Percentiles rank a stretch among this genome's conserved stretches.
phyloP scores from a whole-genome alignment of 768 basidiomycete species.

The Pisolithus orientalis region DNA sequence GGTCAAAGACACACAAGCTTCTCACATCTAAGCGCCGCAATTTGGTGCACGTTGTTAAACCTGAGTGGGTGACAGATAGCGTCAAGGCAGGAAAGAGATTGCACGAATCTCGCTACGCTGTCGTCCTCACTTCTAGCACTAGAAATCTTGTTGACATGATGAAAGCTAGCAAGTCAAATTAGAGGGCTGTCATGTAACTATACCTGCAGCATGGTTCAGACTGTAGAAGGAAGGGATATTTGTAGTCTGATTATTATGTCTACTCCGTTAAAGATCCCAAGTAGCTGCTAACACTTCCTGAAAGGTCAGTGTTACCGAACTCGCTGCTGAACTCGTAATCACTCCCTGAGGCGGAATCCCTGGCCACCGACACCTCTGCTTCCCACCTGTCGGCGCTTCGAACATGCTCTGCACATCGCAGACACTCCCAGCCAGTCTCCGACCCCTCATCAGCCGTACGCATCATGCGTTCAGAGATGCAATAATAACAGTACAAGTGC shows the following conservation, averaged over 20 bases:
- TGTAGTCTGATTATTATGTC: neutral
- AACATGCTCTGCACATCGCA: slow-evolving; percentile 69
- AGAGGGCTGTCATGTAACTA: neutral
- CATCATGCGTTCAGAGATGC: slow-evolving; percentile 79
- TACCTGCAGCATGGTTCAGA: slow-evolving; percentile 3
- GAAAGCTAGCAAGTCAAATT: slow-evolving; percentile 14
- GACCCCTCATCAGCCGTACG: slow-evolving; percentile 58
- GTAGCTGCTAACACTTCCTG: slow-evolving; percentile 41
- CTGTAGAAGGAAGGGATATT: neutral
- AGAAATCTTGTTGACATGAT: slow-evolving; percentile 36
- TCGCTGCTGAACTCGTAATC: slow-evolving; percentile 57
- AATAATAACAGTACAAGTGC: slow-evolving; percentile 91
- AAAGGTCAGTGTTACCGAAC: slow-evolving; percentile 42
- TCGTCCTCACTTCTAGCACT: slow-evolving; percentile 35
- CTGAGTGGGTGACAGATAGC: slow-evolving; percentile 72
- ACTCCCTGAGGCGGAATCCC: slow-evolving; percentile 32
- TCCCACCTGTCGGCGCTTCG: slow-evolving; percentile 52
- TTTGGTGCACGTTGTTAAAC: slow-evolving; percentile 58
- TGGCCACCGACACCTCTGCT: slow-evolving; percentile 23
- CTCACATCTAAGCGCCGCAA: slow-evolving; percentile 45
- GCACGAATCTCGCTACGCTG: slow-evolving; percentile 53
- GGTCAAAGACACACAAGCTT: slow-evolving; percentile 62
- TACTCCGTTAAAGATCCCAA: slow-evolving; percentile 29
- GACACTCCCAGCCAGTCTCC: slow-evolving; percentile 68
- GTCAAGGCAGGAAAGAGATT: slow-evolving; percentile 52